Conservation (phyloP, 1,284 basidiomycete species). For the Naganishia albida region DNA sequence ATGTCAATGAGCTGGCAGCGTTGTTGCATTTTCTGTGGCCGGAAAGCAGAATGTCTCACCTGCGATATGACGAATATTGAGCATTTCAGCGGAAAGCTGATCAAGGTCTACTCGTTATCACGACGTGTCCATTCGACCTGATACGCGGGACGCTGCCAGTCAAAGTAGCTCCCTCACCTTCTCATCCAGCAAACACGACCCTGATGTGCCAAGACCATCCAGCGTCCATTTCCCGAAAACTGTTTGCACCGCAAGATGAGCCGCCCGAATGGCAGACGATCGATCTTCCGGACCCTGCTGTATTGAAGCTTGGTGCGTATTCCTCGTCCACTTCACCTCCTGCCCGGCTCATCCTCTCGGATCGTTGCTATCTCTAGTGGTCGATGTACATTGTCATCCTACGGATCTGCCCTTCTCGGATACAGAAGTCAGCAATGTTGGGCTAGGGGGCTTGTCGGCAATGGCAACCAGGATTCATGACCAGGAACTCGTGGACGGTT, state of each 20-base stretch:
- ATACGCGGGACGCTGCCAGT: too few relatives aligned
- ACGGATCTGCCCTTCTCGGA: slow-evolving; percentile 44
- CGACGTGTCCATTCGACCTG: too few relatives aligned
- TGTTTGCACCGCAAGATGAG: slow-evolving; percentile 22
- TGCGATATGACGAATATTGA: too few relatives aligned
- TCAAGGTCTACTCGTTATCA: too few relatives aligned
- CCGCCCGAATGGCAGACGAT: slow-evolving; percentile 46
- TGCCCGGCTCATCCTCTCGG: not conserved
- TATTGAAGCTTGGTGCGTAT: slow-evolving; percentile 41
- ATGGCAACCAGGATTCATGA: slow-evolving; percentile 50
- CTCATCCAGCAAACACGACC: not conserved
- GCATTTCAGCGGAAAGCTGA: too few relatives aligned
- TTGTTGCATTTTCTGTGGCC: too few relatives aligned
- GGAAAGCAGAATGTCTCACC: too few relatives aligned
- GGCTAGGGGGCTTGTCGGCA: slow-evolving; percentile 46
- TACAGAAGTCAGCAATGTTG: slow-evolving; percentile 38
- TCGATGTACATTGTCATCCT: slow-evolving; percentile 56
- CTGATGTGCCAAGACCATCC: slow-evolving; percentile 6
- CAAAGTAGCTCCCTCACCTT: too few relatives aligned
- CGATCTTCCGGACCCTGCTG: slow-evolving; percentile 38
- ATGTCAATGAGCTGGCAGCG: too few relatives aligned
- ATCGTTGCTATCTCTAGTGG: slow-evolving; percentile 38
- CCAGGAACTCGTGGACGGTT: slow-evolving; percentile 42
- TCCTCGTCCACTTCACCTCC: not conserved
- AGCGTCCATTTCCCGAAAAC: not conserved